Conservation (phyloP, 176 grass and related monocot genomes). For the Eleusine coracana region DNA sequence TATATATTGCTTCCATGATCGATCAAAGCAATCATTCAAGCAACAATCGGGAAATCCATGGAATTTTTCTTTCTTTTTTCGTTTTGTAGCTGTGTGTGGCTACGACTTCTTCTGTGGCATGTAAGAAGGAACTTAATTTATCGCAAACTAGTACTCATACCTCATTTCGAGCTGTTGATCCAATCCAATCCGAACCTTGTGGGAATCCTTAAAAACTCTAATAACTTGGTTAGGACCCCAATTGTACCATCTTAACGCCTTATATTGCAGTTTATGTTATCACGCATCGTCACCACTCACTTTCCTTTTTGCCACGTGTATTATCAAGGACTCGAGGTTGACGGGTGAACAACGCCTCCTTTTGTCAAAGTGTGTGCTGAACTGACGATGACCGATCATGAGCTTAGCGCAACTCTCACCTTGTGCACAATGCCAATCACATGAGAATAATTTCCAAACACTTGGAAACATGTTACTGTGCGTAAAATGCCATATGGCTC, state of each 20-base stretch:
- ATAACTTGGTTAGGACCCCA: constrained; percentile 1
- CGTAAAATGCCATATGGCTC: no score
- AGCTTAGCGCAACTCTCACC: neutral
- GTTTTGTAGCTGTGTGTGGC: neutral
- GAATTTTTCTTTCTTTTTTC: neutral
- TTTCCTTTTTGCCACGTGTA: neutral
- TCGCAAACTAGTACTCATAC: neutral
- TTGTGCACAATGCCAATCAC: neutral
- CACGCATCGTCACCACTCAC: neutral
- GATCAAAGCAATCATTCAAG: neutral
- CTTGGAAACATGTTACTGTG: no score
- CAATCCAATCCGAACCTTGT: constrained; percentile 39
- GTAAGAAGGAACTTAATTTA: neutral
- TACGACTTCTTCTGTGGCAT: neutral
- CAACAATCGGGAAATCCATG: neutral
- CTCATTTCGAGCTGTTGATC: constrained; percentile 32
- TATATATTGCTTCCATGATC: neutral
- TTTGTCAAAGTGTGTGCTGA: neutral
- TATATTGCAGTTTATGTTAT: neutral
- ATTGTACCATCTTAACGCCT: neutral
- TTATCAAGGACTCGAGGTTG: neutral
- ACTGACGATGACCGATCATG: neutral
- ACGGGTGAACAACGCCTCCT: neutral
- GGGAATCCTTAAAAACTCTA: neutral
- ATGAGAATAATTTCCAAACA: no score